These are phyloP conservation scores for Albifimbria verrucaria DNA, from an alignment of 2,329 filamentous ascomycete species.

Conservation along the genomic window DNA sequence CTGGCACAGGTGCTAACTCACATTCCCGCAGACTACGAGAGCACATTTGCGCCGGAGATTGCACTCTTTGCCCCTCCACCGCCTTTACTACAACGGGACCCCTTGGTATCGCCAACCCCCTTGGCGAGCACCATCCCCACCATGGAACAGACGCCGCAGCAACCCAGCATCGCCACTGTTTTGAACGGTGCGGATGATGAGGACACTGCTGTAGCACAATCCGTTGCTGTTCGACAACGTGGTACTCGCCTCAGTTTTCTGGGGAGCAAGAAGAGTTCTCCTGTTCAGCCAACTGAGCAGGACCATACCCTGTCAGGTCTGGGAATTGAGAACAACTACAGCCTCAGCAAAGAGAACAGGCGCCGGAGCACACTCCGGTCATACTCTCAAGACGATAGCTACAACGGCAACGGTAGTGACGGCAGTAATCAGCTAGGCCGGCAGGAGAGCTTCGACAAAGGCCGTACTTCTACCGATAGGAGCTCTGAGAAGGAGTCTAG, in stretches of 20 bases:
- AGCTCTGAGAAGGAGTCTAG: slow-evolving; percentile 25
- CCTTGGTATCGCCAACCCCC: slow-evolving; percentile 39
- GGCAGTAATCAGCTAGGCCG: slow-evolving; percentile 18
- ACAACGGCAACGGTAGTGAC: slow-evolving; percentile 14
- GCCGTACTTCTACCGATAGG: slow-evolving; percentile 19
- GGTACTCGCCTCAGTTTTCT: slow-evolving; percentile 57
- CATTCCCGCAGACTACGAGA: slow-evolving; percentile 55
- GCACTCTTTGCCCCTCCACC: slow-evolving; percentile 56
- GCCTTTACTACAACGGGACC: slow-evolving; percentile 30
- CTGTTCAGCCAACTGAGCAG: slow-evolving; percentile 23
- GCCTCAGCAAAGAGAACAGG: slow-evolving; percentile 25
- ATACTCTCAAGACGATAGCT: slow-evolving; percentile 26
- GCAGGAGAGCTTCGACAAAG: slow-evolving; percentile 25
- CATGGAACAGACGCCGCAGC: slow-evolving; percentile 31
- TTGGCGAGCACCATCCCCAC: slow-evolving; percentile 48
- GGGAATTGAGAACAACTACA: slow-evolving; percentile 29
- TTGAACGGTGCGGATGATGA: slow-evolving; percentile 37
- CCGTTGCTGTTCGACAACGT: slow-evolving; percentile 48
- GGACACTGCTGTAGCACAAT: slow-evolving; percentile 47
- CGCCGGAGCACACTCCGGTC: slow-evolving; percentile 45
- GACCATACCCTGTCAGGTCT: slow-evolving; percentile 25
- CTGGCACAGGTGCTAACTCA: too few species aligned
- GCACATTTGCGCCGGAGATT: slow-evolving; percentile 63
- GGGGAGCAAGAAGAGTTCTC: slow-evolving; percentile 47
- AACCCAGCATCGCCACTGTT: slow-evolving; percentile 28